Base-by-base conservation (phyloP, 176 grass and related monocot species). In the Melocanna baccifera region DNA sequence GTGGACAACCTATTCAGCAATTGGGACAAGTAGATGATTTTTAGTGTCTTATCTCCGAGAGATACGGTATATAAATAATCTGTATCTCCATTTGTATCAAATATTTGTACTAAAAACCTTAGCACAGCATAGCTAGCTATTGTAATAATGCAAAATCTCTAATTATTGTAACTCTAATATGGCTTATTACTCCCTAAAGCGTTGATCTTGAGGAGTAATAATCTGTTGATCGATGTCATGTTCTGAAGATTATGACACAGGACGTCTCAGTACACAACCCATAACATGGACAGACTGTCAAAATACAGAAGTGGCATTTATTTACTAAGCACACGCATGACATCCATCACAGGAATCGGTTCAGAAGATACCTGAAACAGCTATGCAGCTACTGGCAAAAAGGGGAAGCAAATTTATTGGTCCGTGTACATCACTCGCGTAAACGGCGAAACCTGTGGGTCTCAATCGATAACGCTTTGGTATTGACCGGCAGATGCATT, bases 101-200 rank as follows among this genome's bases (percentile, higher is more conserved):
- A 36, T 36, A 36, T 36, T 36, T 36, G 4, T 36, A 36, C 34
- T 5, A 4, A 36, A 36, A 4, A 36, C 29, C 1, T 30, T 36
- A 36, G 34, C 34, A 34, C 4, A 4, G 0, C 0, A 0, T 36
- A 36, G 34, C 34, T 36, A 5, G 2, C 0, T 36, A 0, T 36
- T 36, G 34, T 5, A 36, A 36, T 36, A 36, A 36, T 4, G 4
- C 4, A 36, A 36, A 36, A 36, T 5, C 34, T 36, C 34, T 0
- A 5, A 36, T 36, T 36, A 36, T 36, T 36, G 34, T 36, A 36
- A 36, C 2, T 36, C 4, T 36, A 3, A 36, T 32, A 32, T 5
- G 0, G 4, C 0, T 36, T 5, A 36, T 36, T 36, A 36, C 4
- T 36, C 34, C 0, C 34, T 36, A 36, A 36, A 36, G 4, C 34